Conservation (phyloP, 2,329 filamentous ascomycete species). For the Ophiocordyceps camponoti-leonardi region DNA sequence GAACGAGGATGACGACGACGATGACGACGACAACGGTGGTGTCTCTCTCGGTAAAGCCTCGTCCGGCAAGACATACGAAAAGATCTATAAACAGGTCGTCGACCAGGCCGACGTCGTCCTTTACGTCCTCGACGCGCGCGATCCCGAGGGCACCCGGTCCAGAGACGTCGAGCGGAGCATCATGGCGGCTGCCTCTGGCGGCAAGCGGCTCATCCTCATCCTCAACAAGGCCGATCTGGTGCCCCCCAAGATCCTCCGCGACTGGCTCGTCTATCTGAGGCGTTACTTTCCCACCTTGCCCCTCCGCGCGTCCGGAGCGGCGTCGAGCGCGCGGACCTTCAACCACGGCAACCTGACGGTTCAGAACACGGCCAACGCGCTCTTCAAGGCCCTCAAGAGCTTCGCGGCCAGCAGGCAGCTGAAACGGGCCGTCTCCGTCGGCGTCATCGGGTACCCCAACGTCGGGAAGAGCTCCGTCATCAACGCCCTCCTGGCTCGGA, state of each 20-base stretch:
- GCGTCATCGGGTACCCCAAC: constrained; percentile 90
- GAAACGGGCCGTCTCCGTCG: constrained; percentile 79
- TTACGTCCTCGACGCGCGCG: constrained; percentile 83
- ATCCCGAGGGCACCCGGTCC: constrained; percentile 80
- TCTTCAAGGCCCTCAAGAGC: constrained; percentile 81
- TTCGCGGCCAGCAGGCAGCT: constrained; percentile 70
- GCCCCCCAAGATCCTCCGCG: constrained; percentile 63
- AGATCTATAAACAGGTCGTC: constrained; percentile 86
- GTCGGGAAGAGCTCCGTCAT: constrained; percentile 95
- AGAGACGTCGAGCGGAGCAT: constrained; percentile 80
- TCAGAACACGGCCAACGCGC: constrained; percentile 65
- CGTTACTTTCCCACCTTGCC: constrained; percentile 85
- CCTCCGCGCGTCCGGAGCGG: constrained; percentile 65
- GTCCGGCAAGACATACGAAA: constrained; percentile 81
- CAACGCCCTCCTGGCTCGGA: constrained; percentile 69
- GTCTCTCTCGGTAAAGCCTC: constrained; percentile 35
- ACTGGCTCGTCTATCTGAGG: constrained; percentile 70
- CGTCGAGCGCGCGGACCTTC: constrained; percentile 76
- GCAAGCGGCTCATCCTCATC: constrained; percentile 78
- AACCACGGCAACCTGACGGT: constrained; percentile 82
- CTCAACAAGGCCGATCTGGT: constrained; percentile 94
- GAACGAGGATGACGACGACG: constrained; percentile 26
- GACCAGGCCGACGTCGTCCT: constrained; percentile 80
- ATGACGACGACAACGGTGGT: constrained; percentile 35
- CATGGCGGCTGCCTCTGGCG: constrained; percentile 69